Conservation (phyloP, 768 basidiomycete genomes). For the Suillus tomentosus region DNA sequence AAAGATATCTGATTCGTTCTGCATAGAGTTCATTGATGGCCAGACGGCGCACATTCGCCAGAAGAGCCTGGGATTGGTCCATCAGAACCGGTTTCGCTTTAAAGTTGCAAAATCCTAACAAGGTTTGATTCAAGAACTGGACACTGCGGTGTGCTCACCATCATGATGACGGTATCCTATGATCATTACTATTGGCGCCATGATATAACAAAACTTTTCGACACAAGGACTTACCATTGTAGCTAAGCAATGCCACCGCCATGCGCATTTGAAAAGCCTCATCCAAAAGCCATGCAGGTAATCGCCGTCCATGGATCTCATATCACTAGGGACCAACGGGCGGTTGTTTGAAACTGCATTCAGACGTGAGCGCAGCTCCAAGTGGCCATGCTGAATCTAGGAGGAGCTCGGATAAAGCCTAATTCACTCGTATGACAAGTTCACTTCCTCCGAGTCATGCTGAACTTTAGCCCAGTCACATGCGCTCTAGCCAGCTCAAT, state of each 20-base stretch:
- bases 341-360: neutral
- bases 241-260: neutral
- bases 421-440: neutral
- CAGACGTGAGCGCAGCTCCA: neutral
- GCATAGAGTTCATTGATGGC: slow-evolving; percentile 1
- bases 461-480: neutral
- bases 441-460: neutral
- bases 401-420: slow-evolving; percentile 2
- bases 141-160: neutral
- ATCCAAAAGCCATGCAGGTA: neutral
- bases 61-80: neutral
- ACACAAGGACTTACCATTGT: neutral
- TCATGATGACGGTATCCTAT: neutral
- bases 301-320: neutral
- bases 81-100: neutral
- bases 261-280: neutral
- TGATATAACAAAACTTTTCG: neutral
- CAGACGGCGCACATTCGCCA: neutral
- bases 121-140: slow-evolving; percentile 1
- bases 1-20: neutral
- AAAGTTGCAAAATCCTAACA: slow-evolving; percentile 4
- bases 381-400: neutral
- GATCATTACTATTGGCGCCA: neutral
- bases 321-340: neutral
- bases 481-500: neutral